Base-by-base conservation (phyloP, 2,329 filamentous ascomycete species). In the Metarhizium album region DNA sequence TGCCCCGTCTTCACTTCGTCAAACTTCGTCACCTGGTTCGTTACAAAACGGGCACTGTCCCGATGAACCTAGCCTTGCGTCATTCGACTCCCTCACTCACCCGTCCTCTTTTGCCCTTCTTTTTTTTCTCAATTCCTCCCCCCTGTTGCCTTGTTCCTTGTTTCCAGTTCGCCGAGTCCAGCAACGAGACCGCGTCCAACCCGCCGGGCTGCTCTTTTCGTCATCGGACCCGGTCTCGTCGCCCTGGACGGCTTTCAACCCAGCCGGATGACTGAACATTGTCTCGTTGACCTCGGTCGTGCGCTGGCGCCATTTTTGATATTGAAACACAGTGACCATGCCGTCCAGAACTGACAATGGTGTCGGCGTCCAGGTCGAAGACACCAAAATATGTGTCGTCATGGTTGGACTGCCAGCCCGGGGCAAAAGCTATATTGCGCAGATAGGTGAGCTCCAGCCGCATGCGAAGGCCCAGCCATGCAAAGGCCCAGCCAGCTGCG, bases 351-450 rank as follows among this genome's bases (percentile, higher is more conserved):
- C 62, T 65, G 73, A 75, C 74, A 83, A 83, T 67, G 83, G 85
- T 58, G 72, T 80, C 61, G 86, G 84, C 63, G 79, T 90, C 57
- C 86, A 95, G 87, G 87, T 87, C 61, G 91, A 97, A 75, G 90
- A 96, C 70, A 91, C 88, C 54, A 88, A 87, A 68, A 94, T 98
- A 73, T 97, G 91, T 69, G 90, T 98, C 57, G 90, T 98, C 62
- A 97, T 98, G 93, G 93, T 98, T 54, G 93, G 93, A 58, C 77
- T 98, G 65, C 93, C 93, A 50, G 93, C 93, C 54, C 79, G 93
- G 60, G 93, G 93, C 64, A 98, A 98, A 79, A 95, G 89, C 73
- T 82, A 95, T 68, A 97, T 98, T 66, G 91, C 93, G 59, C 90
- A 95, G 64, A 96, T 96, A 80, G 90, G 90, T 93, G 74, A 63